Base-by-base conservation (phyloP, 441 rosid species). In the Flueggea neowawraea region DNA sequence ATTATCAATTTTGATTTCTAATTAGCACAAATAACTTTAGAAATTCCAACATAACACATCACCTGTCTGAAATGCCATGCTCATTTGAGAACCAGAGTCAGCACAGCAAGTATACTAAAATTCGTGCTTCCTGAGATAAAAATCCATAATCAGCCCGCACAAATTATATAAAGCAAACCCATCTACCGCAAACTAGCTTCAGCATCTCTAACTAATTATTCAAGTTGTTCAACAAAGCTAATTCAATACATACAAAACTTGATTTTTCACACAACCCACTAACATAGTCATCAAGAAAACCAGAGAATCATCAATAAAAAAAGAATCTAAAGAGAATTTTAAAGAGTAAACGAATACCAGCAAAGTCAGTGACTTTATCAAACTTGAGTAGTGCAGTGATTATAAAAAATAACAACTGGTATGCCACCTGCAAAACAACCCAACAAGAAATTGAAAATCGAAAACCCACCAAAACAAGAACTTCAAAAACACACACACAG, bases 291-390 rank as follows among this genome's bases (percentile, higher is more conserved):
- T 5, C 41, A 36, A 36, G 41, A 36, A 8, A 36, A 36, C 41
- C 1, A 36, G 41, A 36, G 41, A 36, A 36, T 36, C 47, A 44
- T 6, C 12, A 47, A 13, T 4, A 49, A n/a, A 10, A 10, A 17
- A 22, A 14, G 50, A 50, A 31, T 28, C 13, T 50, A 31, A 36
- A 17, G 28, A 51, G n/a, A 16, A 11, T 12, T 31, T 41, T 1
- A 43, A 4, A 45, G 3, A 32, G 44, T 16, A 49, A 39, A 36
- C 0, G 1, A 6, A 49, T 82, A 89, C 96, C 98, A 5, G 98
- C 97, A 74, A 93, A 86, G 82, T 93, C 98, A 12, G 95, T 93
- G 78, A 93, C 91, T 87, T 88, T 84, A 76, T 93, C 97, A 58
- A 88, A 73, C 78, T 85, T 93, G 78, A 86, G 85, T 66, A 88